phyloP scores from a whole-genome alignment of 2,329 filamentous ascomycete species.

The Chalaropsis ovoidea region DNA sequence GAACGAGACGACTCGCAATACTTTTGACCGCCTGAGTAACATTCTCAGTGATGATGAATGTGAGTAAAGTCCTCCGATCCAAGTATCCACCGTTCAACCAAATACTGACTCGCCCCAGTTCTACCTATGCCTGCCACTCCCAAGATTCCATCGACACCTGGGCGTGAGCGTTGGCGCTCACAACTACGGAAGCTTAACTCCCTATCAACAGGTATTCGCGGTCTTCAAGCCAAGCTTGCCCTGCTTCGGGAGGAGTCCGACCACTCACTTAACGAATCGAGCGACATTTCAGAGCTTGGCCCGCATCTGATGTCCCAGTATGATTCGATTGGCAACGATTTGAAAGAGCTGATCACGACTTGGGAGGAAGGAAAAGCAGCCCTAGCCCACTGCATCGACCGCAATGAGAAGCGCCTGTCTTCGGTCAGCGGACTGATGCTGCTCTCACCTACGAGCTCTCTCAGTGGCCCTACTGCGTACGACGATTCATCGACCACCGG shows the following conservation, averaged over 20 bases:
- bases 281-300: slow-evolving; percentile 64
- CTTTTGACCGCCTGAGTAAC: slow-evolving; percentile 54
- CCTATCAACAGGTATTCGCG: slow-evolving; percentile 79
- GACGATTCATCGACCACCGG: slow-evolving; percentile 35
- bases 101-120: slow-evolving; percentile 32
- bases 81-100: slow-evolving; percentile 14
- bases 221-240: slow-evolving; percentile 88
- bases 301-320: slow-evolving; percentile 77
- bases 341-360: slow-evolving; percentile 67
- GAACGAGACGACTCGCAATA: slow-evolving; percentile 49
- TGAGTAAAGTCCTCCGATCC: slow-evolving; percentile 36
- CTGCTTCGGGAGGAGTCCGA: slow-evolving; percentile 84
- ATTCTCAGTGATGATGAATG: slow-evolving; percentile 73
- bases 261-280: slow-evolving; percentile 61
- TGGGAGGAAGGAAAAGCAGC: slow-evolving; percentile 85
- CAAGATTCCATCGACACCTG: slow-evolving; percentile 54
- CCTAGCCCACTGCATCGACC: slow-evolving; percentile 69
- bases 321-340: slow-evolving; percentile 82
- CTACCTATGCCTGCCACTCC: slow-evolving; percentile 48
- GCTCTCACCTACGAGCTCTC: slow-evolving; percentile 47
- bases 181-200: slow-evolving; percentile 82
- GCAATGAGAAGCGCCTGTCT: slow-evolving; percentile 61
- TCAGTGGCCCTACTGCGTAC: slow-evolving; percentile 58
- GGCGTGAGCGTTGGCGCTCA: slow-evolving; percentile 72
- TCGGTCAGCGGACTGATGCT: slow-evolving; percentile 47